A percentile compares a stretch with the other conserved stretches of the same genome.
These are phyloP conservation scores for Sordariomycetes sp. DNA, from an alignment of 2,329 filamentous ascomycete genomes.

Conservation along the genomic window DNA sequence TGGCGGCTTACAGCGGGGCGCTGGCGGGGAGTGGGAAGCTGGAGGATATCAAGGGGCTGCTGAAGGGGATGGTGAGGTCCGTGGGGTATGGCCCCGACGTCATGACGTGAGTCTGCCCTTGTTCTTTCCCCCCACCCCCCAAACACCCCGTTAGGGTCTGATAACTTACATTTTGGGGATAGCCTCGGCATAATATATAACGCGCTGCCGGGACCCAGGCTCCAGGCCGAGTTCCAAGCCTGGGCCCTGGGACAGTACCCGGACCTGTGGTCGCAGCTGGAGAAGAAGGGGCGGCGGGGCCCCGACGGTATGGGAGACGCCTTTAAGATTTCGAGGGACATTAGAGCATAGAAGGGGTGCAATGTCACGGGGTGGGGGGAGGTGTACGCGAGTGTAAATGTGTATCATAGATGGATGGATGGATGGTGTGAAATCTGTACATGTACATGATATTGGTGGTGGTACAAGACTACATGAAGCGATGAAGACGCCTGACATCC, in stretches of 20 bases:
- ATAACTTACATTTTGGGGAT: constrained; percentile 29
- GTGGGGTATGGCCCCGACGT: constrained; percentile 55
- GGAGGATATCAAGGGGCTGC: constrained; percentile 50
- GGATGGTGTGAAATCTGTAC: constrained; percentile 4
- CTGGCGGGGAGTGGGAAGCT: constrained; percentile 60
- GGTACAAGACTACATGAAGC: constrained; percentile 1
- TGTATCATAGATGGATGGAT: constrained; percentile 12
- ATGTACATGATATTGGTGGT: constrained; percentile 7
- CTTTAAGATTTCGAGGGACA: constrained; percentile 33
- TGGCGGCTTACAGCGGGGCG: constrained; percentile 64
- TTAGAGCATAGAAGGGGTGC: constrained; percentile 25
- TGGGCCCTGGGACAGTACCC: constrained; percentile 63
- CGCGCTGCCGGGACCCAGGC: constrained; percentile 48
- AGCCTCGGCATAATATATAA: constrained; percentile 70
- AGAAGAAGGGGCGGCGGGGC: constrained; percentile 32
- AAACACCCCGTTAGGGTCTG: neutral
- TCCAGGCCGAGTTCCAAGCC: constrained; percentile 56
- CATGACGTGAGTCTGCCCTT: constrained; percentile 61
- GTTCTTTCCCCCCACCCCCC: too few relatives aligned
- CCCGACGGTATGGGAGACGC: constrained; percentile 29
- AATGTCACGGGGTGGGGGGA: neutral
- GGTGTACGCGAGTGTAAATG: constrained; percentile 3
- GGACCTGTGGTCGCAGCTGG: constrained; percentile 53
- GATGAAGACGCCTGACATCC: neutral
- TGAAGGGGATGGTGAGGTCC: constrained; percentile 53